A percentile compares a stretch with the other conserved stretches of the same genome.
These are phyloP conservation scores for Cetraspora pellucida DNA, from an alignment of 192 early-diverging fungal species.

Conservation along the genomic window DNA sequence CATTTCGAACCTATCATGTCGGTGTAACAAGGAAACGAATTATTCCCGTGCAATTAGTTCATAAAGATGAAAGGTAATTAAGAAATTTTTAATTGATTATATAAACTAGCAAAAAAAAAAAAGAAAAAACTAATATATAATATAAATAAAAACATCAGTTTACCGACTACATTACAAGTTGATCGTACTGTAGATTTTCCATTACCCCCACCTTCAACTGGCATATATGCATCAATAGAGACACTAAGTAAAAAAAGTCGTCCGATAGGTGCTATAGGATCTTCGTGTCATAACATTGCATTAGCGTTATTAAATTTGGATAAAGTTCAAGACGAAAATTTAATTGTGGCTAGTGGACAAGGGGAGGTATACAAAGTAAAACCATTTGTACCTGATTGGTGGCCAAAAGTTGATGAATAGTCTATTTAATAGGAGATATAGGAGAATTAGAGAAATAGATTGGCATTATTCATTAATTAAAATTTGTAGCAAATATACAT, in stretches of 20 bases:
- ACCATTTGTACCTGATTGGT: conserved; percentile 30
- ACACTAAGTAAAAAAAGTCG: background rate
- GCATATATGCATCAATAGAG: conserved; percentile 1
- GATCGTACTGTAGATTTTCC: background rate
- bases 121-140: no score
- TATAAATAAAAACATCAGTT: no score
- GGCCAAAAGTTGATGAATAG: conserved; percentile 22
- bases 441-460: no score
- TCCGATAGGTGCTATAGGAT: background rate
- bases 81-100: no score
- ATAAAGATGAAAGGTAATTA: conserved; percentile 50
- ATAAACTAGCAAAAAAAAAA: no score
- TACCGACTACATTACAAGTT: conserved; percentile 20
- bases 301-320: conserved; percentile 26
- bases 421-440: no score
- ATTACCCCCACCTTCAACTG: background rate
- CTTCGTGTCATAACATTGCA: conserved; percentile 6
- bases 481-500: no score
- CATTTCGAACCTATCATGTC: conserved; percentile 93
- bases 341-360: background rate
- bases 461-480: no score
- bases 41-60: conserved; percentile 74
- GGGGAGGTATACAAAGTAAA: conserved; percentile 9
- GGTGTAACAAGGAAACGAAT: conserved; percentile 93
- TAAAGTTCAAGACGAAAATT: background rate